A percentile compares a stretch with the other conserved stretches of the same genome.
Evolutionary conservation across 805 yeast species (phyloP).

Genomic region (Candida nitratophila): DNA sequence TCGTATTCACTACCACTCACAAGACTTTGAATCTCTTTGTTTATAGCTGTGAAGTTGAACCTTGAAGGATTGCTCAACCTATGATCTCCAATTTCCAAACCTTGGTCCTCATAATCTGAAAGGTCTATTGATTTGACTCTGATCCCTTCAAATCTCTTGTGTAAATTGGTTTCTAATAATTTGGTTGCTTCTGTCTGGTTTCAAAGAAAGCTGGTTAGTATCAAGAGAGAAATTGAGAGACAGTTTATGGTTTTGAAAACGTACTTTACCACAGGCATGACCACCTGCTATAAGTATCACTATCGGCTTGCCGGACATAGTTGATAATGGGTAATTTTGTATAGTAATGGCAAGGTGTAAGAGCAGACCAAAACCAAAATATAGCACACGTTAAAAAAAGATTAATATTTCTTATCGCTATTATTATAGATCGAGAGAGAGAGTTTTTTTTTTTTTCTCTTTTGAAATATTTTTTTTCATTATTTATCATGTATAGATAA

Average conservation of each 20-base stretch:
- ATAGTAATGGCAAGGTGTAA: no score
- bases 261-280: conserved; percentile 28
- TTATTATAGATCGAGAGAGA: no score
- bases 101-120: conserved; percentile 9
- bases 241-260: no score
- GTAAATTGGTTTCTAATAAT: conserved; percentile 15
- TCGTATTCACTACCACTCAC: conserved; percentile 9
- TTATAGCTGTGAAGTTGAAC: conserved; percentile 28
- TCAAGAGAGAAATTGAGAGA: no score
- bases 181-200: conserved; percentile 21
- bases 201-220: no score
- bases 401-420: no score
- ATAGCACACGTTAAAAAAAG: no score
- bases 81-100: not conserved
- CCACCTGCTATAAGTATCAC: conserved; percentile 26
- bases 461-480: no score
- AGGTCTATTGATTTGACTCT: conserved; percentile 17
- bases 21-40: conserved; percentile 11
- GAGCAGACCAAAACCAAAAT: no score
- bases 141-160: conserved; percentile 11
- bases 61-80: conserved; percentile 30
- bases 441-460: no score
- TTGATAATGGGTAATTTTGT: no score
- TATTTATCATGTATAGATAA: no score
- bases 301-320: not conserved